phyloP scores from a whole-genome alignment of 345 rosid species.

The Salix udensis region DNA sequence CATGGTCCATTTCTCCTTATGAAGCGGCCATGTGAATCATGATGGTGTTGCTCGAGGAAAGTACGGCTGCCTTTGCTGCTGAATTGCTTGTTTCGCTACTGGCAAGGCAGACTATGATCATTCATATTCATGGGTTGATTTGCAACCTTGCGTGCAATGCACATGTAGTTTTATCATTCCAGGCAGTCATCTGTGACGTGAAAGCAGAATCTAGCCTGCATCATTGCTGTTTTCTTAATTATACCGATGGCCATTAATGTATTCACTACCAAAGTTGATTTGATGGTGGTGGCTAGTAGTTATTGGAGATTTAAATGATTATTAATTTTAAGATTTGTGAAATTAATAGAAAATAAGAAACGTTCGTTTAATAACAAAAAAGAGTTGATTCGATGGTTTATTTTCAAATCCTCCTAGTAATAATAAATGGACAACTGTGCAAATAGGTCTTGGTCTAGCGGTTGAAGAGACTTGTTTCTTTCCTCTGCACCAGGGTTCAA shows the following conservation, averaged over 20 bases:
- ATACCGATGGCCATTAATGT: too few relatives aligned
- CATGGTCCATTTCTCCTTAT: conserved; percentile 21
- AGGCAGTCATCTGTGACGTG: not conserved
- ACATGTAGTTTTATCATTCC: conserved; percentile 22
- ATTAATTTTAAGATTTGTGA: too few relatives aligned
- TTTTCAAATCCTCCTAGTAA: too few relatives aligned
- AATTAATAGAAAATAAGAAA: too few relatives aligned
- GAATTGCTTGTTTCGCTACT: conserved; percentile 24
- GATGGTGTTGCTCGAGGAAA: conserved; percentile 33
- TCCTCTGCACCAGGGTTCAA: too few relatives aligned
- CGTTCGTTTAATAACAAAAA: too few relatives aligned
- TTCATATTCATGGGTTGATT: conserved; percentile 3
- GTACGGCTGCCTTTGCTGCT: conserved; percentile 19
- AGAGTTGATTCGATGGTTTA: too few relatives aligned
- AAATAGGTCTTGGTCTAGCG: too few relatives aligned
- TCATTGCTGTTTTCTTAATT: not conserved
- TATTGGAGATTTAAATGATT: too few relatives aligned
- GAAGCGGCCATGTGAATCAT: conserved; percentile 19
- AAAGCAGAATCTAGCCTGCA: not conserved
- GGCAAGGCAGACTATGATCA: conserved; percentile 21
- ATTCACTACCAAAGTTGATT: too few relatives aligned
- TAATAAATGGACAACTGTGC: not conserved
- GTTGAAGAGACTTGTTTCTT: too few relatives aligned
- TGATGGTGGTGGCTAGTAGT: too few relatives aligned
- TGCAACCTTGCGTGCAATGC: not conserved